A percentile compares a stretch with the other conserved stretches of the same genome.
Conservation (phyloP, 1,139 yeast genomes). For the Candida sanyaensis region DNA sequence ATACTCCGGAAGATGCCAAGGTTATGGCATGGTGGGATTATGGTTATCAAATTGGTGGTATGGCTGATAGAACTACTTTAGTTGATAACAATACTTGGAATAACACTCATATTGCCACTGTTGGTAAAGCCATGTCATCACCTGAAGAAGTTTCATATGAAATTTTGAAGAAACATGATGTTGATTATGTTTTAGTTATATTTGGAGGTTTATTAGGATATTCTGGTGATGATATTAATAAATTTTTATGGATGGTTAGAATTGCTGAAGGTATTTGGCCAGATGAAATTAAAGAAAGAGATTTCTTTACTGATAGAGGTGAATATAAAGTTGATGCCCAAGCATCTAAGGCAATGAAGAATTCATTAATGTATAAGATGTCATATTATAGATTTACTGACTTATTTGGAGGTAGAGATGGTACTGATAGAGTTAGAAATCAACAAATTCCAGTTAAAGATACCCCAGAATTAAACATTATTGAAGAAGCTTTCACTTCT, state of each 20-base stretch:
- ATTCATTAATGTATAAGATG: conserved; percentile 94
- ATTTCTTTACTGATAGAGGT: conserved; percentile 80
- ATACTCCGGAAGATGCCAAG: conserved; percentile 93
- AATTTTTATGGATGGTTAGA: conserved; percentile 98
- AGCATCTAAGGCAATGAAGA: conserved; percentile 83
- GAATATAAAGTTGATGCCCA: conserved; percentile 83
- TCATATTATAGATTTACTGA: conserved; percentile 86
- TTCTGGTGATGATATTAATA: conserved; percentile 96
- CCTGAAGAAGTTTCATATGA: conserved; percentile 87
- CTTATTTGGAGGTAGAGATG: conserved; percentile 66
- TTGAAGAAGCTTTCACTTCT: conserved; percentile 94
- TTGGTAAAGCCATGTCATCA: conserved; percentile 96
- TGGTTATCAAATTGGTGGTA: conserved; percentile 99
- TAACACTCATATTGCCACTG: conserved; percentile 99
- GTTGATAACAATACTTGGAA: conserved; percentile 99
- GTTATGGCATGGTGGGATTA: conserved; percentile 99
- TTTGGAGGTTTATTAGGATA: conserved; percentile 95
- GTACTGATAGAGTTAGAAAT: conserved; percentile 83
- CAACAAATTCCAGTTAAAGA: conserved; percentile 66
- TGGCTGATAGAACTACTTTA: conserved; percentile 98
- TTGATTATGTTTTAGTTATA: conserved; percentile 88
- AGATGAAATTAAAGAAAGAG: conserved; percentile 85
- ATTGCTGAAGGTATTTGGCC: conserved; percentile 99
- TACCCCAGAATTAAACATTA: conserved; percentile 65
- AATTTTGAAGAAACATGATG: conserved; percentile 87